Evolutionary conservation across 2,329 filamentous ascomycete species (phyloP), one percentile per base, ranked within the genome.

Genomic region (Sarocladiaceae sp.): DNA sequence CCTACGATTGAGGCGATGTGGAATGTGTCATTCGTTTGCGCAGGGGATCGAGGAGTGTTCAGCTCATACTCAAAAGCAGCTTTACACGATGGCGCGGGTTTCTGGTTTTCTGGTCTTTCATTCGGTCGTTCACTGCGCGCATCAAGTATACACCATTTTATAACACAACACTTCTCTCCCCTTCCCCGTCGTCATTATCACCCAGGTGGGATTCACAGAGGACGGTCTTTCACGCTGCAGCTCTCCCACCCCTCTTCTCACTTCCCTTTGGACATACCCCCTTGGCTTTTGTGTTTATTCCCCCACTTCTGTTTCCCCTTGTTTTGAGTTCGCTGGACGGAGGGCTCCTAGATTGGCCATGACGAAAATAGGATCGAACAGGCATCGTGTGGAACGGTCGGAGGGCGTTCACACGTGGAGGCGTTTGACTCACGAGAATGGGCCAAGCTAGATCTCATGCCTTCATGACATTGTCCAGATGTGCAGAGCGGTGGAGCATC

Each of bases 241-340:
- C 36, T 37, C 18, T 12, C 29, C 29, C 50, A 28, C 22, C 44
- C 17, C 36, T 42, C 37, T 17, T 48, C 50, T 50, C 18, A 22
- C 20, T 44, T 53, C 23, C 36, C 23, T 35, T 52, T 54, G 53
- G 50, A 54, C 53, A 54, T 54, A 54, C 53, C 53, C 53, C 53
- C 50, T 52, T 48, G 22, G 33, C 18, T 51, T 53, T 53, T 42
- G 20, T 33, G 44, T 29, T 44, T 33, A 5, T 22, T 36, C 39
- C 17, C 5, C 12, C 5, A 51, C 22, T 17, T 10, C 17, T n/a
- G n/a, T n/a, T 12, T 18, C 26, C 23, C 13, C 22, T 26, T 46
- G 23, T 28, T 31, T 48, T 26, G 26, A 33, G n/a, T 33, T 29
- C 33, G 40, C 40, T 48, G 25, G 44, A 18, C 22, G 22, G 15